A percentile compares a stretch with the other conserved stretches of the same genome.
Evolutionary conservation across 2,329 filamentous ascomycete species (phyloP).

Genomic region (Epichloe gansuensis): DNA sequence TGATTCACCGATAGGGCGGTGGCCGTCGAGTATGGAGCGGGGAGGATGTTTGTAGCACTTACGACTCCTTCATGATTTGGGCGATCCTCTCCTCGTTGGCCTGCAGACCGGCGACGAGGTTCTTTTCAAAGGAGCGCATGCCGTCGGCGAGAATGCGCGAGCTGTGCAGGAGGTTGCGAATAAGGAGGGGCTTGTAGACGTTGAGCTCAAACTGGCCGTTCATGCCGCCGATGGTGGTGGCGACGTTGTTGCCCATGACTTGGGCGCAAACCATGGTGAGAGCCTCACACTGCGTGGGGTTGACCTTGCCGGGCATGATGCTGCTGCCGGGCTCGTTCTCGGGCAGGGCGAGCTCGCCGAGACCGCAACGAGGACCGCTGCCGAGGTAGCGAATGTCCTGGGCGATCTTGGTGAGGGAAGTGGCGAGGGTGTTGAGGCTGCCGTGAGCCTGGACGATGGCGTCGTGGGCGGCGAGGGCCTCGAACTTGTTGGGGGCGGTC

Average conservation of each 20-base stretch:
- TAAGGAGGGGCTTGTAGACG: constrained; percentile 96
- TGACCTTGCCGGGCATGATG: constrained; percentile 99
- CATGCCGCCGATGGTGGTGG: constrained; percentile 86
- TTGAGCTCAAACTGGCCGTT: constrained; percentile 98
- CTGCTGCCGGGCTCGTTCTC: constrained; percentile 97
- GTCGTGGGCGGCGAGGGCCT: constrained; percentile 90
- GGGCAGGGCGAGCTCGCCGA: constrained; percentile 83
- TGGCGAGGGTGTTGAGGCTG: constrained; percentile 81
- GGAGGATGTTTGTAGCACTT: constrained; percentile 24
- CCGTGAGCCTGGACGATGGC: constrained; percentile 90
- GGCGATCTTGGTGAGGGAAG: constrained; percentile 91
- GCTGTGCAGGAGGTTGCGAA: constrained; percentile 90
- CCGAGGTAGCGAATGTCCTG: constrained; percentile 97
- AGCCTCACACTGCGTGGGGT: constrained; percentile 95
- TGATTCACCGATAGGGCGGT: neutral
- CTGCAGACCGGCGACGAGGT: constrained; percentile 75
- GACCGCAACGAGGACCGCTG: constrained; percentile 86
- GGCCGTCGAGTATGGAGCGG: too few relatives aligned
- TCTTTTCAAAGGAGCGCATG: constrained; percentile 91
- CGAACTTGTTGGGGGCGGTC: constrained; percentile 98
- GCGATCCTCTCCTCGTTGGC: constrained; percentile 90
- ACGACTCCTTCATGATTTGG: constrained; percentile 89
- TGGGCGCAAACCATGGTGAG: constrained; percentile 96
- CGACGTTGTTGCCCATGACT: constrained; percentile 94
- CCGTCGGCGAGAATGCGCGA: constrained; percentile 76